A percentile compares a stretch with the other conserved stretches of the same genome.
Evolutionary conservation across 176 grass and related monocot species (phyloP).

Genomic region (Tillandsia fasciculata): DNA sequence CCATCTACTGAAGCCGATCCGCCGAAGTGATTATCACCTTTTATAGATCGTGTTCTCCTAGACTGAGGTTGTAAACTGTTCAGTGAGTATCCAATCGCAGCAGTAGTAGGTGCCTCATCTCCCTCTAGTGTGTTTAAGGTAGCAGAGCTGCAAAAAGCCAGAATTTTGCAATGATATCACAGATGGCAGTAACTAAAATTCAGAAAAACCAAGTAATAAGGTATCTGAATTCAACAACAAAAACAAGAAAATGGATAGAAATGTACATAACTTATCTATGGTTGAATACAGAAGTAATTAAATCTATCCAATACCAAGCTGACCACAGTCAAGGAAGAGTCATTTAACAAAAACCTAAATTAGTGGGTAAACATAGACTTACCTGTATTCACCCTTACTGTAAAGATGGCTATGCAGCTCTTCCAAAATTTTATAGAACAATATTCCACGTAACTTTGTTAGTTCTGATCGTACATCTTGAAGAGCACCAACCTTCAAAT

Average conservation of each 20-base stretch:
- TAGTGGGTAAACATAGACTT: background rate
- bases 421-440: conserved; percentile 97
- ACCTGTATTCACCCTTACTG: conserved; percentile 83
- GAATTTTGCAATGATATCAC: background rate
- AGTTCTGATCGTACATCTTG: conserved; percentile 98
- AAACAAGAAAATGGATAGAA: background rate
- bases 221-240: background rate
- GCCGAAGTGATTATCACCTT: conserved; percentile 51
- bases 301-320: background rate
- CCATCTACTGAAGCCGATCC: conserved; percentile 33
- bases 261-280: background rate
- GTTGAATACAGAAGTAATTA: background rate
- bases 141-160: conserved; percentile 37
- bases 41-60: conserved; percentile 68
- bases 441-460: conserved; percentile 69
- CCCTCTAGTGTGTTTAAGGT: conserved; percentile 50
- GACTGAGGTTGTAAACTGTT: conserved; percentile 57
- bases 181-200: background rate
- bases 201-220: background rate
- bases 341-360: background rate
- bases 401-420: conserved; percentile 93
- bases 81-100: conserved; percentile 35
- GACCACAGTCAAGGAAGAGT: background rate
- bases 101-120: conserved; percentile 48
- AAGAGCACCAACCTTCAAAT: conserved; percentile 94